These are phyloP conservation scores for Sporisorium graminicola DNA, from an alignment of 1,284 basidiomycete species.

Conservation along the genomic window DNA sequence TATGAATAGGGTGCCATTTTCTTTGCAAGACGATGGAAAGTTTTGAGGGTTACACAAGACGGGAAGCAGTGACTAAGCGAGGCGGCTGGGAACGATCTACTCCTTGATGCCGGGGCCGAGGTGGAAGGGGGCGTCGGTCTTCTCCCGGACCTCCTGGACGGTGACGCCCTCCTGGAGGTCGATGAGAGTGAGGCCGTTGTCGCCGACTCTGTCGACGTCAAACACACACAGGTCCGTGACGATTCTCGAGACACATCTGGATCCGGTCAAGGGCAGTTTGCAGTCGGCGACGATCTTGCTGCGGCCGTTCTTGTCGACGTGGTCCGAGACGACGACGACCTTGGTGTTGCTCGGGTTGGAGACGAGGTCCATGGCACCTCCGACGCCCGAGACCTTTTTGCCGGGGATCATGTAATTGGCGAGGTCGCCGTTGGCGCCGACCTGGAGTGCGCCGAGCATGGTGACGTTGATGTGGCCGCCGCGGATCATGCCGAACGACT, in stretches of 20 bases:
- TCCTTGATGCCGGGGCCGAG: conserved; percentile 45
- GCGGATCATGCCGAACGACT: conserved; percentile 95
- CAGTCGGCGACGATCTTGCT: conserved; percentile 88
- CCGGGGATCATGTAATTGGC: conserved; percentile 99
- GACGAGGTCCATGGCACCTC: conserved; percentile 88
- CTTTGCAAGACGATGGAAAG: no score
- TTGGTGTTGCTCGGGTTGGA: conserved; percentile 54
- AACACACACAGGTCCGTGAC: conserved; percentile 92
- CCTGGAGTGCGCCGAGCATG: conserved; percentile 92
- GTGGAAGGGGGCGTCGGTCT: conserved; percentile 84
- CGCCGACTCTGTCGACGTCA: conserved; percentile 79
- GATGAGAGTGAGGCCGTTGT: conserved; percentile 80
- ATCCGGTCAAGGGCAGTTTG: conserved; percentile 87
- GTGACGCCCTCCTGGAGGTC: conserved; percentile 87
- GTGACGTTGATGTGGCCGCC: conserved; percentile 93
- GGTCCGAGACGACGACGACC: conserved; percentile 85
- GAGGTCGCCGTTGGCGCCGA: conserved; percentile 91
- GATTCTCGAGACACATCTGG: conserved; percentile 85
- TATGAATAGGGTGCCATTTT: no score
- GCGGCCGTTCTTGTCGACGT: conserved; percentile 87
- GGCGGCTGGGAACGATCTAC: neutral
- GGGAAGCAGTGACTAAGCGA: neutral
- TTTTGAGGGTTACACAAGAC: no score
- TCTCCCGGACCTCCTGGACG: conserved; percentile 84
- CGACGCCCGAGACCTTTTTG: conserved; percentile 82